A percentile compares a stretch with the other conserved stretches of the same genome.
Conservation (phyloP, 768 basidiomycete genomes). For the Boletus edulis region DNA sequence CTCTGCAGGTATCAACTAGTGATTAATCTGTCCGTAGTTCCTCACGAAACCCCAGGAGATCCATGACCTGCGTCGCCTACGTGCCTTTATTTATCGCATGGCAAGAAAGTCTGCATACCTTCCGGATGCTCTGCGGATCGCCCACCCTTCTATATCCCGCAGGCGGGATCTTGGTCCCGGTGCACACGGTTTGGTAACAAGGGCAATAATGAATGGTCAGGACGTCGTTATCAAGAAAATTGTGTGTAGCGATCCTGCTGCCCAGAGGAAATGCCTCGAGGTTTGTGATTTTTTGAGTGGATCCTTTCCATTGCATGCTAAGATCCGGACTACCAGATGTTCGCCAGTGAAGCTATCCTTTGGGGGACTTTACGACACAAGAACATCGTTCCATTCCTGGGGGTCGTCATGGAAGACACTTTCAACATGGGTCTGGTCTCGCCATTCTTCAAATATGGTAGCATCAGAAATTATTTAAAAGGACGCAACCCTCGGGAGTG, state of each 20-base stretch:
- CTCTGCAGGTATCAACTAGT: neutral
- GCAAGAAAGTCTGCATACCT: slow-evolving; percentile 28
- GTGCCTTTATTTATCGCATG: slow-evolving; percentile 25
- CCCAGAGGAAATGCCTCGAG: slow-evolving; percentile 7
- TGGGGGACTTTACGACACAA: slow-evolving; percentile 25
- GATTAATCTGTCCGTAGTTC: slow-evolving; percentile 7
- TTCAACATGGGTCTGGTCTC: slow-evolving; percentile 23
- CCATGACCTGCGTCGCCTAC: slow-evolving; percentile 9
- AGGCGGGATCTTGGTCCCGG: slow-evolving; percentile 2
- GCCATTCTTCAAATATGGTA: slow-evolving; percentile 20
- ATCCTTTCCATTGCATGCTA: neutral
- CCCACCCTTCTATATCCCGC: neutral
- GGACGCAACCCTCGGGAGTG: neutral
- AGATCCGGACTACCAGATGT: slow-evolving; percentile 12
- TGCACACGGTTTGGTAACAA: slow-evolving; percentile 21
- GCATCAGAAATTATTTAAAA: slow-evolving; percentile 10
- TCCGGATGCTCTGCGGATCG: slow-evolving; percentile 18
- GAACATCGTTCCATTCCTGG: slow-evolving; percentile 28
- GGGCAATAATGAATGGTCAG: slow-evolving; percentile 10
- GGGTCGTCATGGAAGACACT: slow-evolving; percentile 9
- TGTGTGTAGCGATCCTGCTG: neutral
- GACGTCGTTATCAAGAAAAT: slow-evolving; percentile 29
- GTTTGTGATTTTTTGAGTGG: slow-evolving; percentile 2
- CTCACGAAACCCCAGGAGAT: neutral
- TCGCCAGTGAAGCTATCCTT: slow-evolving; percentile 28